Evolutionary conservation across 495 filamentous ascomycete species (phyloP).

Genomic region (Daldinia decipiens): DNA sequence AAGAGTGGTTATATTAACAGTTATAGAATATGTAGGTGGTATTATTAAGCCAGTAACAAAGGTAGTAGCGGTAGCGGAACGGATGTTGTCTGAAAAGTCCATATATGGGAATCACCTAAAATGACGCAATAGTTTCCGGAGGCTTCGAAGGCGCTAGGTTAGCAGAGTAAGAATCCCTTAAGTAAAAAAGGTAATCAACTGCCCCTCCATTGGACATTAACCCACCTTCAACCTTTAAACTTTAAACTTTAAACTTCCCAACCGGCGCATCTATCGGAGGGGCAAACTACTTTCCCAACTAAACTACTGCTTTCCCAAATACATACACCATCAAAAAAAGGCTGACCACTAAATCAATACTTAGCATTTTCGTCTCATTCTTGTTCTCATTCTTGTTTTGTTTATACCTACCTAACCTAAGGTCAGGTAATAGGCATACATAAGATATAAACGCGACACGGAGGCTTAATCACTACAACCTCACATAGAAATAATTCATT

Average conservation of each 20-base stretch:
- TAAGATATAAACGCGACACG: neutral
- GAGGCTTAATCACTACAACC: neutral
- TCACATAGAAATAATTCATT: neutral
- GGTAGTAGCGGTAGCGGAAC: too few relatives aligned
- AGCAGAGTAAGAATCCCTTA: constrained; percentile 3
- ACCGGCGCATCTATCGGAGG: constrained; percentile 36
- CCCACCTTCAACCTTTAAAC: constrained; percentile 16
- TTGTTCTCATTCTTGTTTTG: too few relatives aligned
- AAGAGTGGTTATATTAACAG: too few relatives aligned
- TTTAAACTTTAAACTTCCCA: constrained; percentile 7
- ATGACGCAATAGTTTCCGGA: constrained; percentile 40
- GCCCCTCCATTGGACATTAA: constrained; percentile 47
- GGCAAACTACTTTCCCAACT: too few relatives aligned
- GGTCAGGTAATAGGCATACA: neutral
- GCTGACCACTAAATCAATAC: neutral
- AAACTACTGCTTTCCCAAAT: neutral
- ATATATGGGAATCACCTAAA: constrained; percentile 12
- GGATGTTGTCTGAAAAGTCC: too few relatives aligned
- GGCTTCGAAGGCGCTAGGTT: constrained; percentile 26
- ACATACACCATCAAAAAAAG: neutral
- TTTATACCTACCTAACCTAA: too few relatives aligned
- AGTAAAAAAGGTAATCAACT: constrained; percentile 43
- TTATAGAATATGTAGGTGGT: too few relatives aligned
- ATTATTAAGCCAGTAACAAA: neutral
- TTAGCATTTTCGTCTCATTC: too few relatives aligned